Conservation (phyloP, 208 protist species). For the Naegleria fowleri region DNA sequence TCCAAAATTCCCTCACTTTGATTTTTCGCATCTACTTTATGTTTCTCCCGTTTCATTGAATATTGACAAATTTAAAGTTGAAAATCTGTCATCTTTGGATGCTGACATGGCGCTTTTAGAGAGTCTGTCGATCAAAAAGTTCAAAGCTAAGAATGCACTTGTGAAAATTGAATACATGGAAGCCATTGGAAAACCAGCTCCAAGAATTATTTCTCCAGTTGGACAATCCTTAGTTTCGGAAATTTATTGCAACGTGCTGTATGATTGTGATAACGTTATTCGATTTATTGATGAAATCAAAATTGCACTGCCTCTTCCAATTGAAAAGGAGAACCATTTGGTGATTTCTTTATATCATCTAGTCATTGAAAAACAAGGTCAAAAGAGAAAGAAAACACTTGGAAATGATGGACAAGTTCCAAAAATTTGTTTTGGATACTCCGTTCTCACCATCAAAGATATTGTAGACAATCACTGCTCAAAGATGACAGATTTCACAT, state of each 20-base stretch:
- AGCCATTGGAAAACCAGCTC: not conserved
- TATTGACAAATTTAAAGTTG: not conserved
- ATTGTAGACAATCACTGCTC: not conserved
- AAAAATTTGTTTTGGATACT: not conserved
- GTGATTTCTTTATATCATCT: slow-evolving; percentile 16
- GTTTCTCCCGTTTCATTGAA: not conserved
- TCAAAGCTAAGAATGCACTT: not conserved
- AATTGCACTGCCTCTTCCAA: slow-evolving; percentile 8
- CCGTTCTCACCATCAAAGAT: not conserved
- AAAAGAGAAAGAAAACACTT: slow-evolving; percentile 18
- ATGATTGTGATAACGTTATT: not conserved
- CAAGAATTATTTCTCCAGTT: not conserved
- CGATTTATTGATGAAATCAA: slow-evolving; percentile 19
- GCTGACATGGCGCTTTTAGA: not conserved
- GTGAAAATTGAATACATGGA: not conserved
- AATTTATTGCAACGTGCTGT: not conserved
- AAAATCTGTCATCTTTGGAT: not conserved
- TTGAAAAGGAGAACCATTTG: not conserved
- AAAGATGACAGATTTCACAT: not conserved
- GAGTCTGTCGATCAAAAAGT: not conserved
- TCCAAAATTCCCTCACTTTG: not conserved
- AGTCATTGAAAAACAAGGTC: not conserved
- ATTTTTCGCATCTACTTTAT: not conserved
- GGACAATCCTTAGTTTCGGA: not conserved
- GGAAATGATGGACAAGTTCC: not conserved